Percentiles rank a stretch among this genome's conserved stretches.
Evolutionary conservation across 768 basidiomycete genomes (phyloP).

Genomic region (Lactarius evosmus): DNA sequence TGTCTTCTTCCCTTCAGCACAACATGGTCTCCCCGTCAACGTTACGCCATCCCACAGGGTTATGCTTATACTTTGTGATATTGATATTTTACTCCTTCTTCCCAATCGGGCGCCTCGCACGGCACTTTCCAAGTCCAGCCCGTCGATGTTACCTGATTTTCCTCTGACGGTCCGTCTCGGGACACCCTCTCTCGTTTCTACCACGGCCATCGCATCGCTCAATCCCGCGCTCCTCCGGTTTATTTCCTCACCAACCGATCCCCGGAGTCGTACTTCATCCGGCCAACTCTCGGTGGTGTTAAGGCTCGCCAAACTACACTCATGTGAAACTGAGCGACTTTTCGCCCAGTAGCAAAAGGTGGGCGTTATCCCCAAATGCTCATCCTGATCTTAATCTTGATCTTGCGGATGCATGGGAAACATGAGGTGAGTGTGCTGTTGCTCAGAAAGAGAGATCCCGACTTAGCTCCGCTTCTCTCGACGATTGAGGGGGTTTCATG

Average conservation of each 20-base stretch:
- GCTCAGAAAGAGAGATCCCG: conserved; percentile 5
- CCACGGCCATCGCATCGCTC: conserved; percentile 8
- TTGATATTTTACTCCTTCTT: neutral
- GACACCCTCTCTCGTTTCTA: neutral
- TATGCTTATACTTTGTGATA: neutral
- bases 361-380: conserved; percentile 9
- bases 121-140: conserved; percentile 6
- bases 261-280: neutral
- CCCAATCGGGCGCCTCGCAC: neutral
- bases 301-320: neutral
- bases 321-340: conserved; percentile 1
- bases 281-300: conserved; percentile 15
- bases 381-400: conserved; percentile 6
- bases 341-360: conserved; percentile 18
- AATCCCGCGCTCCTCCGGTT: conserved; percentile 3
- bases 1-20: neutral
- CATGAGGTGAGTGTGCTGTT: conserved; percentile 15
- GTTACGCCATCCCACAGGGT: conserved; percentile 4
- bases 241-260: conserved; percentile 10
- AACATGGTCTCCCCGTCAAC: neutral
- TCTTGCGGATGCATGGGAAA: neutral
- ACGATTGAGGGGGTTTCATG: neutral
- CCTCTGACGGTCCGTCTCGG: neutral
- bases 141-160: conserved; percentile 1
- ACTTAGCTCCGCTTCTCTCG: conserved; percentile 8